A percentile compares a stretch with the other conserved stretches of the same genome.
phyloP scores from a whole-genome alignment of 257 asterid species.

The Solanum bulbocastanum region DNA sequence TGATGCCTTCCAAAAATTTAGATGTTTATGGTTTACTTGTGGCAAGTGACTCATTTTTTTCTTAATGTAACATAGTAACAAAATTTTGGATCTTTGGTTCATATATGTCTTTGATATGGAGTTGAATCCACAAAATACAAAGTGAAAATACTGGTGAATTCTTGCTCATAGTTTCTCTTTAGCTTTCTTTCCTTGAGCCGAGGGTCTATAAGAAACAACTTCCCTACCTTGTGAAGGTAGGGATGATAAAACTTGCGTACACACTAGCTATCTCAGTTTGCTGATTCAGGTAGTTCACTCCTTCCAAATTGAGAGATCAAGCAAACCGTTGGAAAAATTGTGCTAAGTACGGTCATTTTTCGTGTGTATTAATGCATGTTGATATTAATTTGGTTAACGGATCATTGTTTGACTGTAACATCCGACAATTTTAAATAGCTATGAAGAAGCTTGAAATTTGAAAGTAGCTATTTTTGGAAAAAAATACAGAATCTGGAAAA shows the following conservation, averaged over 20 bases:
- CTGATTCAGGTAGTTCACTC: too few relatives aligned
- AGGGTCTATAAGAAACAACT: neutral
- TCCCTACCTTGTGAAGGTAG: neutral
- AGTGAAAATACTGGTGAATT: neutral
- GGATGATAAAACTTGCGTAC: too few relatives aligned
- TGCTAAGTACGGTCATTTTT: too few relatives aligned
- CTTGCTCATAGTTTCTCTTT: neutral
- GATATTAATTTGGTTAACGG: too few relatives aligned
- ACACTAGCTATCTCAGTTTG: neutral
- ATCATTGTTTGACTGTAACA: too few relatives aligned
- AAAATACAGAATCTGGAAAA: too few relatives aligned
- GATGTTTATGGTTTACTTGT: neutral
- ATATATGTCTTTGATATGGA: neutral
- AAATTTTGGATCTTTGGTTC: slow-evolving; percentile 4
- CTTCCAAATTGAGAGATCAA: too few relatives aligned
- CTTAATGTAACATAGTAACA: neutral
- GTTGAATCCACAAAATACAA: neutral
- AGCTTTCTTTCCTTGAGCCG: neutral
- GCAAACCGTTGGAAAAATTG: too few relatives aligned
- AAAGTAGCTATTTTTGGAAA: too few relatives aligned
- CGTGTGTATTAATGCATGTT: too few relatives aligned
- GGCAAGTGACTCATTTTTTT: neutral
- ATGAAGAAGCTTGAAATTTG: too few relatives aligned
- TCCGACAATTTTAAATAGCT: too few relatives aligned
- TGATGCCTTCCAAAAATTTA: neutral